phyloP scores from a whole-genome alignment of 1,139 yeast genomes.

The Yamadazyma jaroonii region DNA sequence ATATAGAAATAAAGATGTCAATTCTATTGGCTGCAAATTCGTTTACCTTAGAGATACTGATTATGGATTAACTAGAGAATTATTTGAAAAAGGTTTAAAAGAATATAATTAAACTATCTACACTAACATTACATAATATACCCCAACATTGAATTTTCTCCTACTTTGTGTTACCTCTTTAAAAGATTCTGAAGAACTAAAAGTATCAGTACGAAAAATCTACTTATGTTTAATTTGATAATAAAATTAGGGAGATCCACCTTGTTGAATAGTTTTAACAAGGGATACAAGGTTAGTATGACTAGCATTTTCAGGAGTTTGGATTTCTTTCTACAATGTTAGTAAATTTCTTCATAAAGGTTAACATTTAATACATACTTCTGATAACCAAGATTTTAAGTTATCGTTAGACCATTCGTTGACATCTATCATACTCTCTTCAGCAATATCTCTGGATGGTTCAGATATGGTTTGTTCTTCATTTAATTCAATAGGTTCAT shows the following conservation, averaged over 20 bases:
- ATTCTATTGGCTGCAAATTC: slow-evolving; percentile 58
- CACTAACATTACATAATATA: slow-evolving; percentile 2
- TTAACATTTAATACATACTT: slow-evolving; percentile 23
- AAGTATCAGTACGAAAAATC: slow-evolving; percentile 78
- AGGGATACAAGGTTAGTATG: slow-evolving; percentile 48
- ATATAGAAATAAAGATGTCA: slow-evolving; percentile 62
- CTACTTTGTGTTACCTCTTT: no score
- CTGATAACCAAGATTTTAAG: slow-evolving; percentile 33
- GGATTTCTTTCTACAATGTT: slow-evolving; percentile 43
- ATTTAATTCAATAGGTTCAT: slow-evolving; percentile 22
- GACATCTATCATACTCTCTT: slow-evolving; percentile 25
- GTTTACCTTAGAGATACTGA: slow-evolving; percentile 45
- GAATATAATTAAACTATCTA: slow-evolving; percentile 2
- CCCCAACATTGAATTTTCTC: neutral
- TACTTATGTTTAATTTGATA: slow-evolving; percentile 21
- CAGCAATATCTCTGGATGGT: slow-evolving; percentile 9
- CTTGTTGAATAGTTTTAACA: slow-evolving; percentile 41
- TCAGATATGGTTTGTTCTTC: slow-evolving; percentile 5
- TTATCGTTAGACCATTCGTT: slow-evolving; percentile 40
- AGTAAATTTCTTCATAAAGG: slow-evolving; percentile 19
- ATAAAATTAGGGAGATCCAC: slow-evolving; percentile 20
- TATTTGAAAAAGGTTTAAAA: slow-evolving; percentile 44
- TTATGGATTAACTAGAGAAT: slow-evolving; percentile 48
- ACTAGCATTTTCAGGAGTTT: slow-evolving; percentile 46
- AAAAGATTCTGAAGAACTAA: slow-evolving; percentile 72